Percentiles rank a stretch among this genome's conserved stretches.
These are phyloP conservation scores for Colletotrichum acutatum DNA, from an alignment of 2,329 filamentous ascomycete genomes.

Conservation along the genomic window DNA sequence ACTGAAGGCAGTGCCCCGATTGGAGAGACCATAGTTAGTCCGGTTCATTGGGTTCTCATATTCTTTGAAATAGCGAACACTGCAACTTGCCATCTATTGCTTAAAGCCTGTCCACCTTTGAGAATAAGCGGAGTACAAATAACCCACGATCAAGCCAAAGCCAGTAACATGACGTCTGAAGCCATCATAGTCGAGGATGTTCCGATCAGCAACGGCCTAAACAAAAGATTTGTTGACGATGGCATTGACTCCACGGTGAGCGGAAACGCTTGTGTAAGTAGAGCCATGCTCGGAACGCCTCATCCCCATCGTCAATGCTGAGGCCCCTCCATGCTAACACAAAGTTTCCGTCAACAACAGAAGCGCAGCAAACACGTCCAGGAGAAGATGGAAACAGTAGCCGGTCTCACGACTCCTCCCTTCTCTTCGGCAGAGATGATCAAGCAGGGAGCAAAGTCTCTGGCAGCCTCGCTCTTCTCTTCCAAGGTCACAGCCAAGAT, in stretches of 20 bases:
- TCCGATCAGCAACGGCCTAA: neutral
- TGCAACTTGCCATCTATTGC: neutral
- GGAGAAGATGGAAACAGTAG: neutral
- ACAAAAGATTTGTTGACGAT: neutral
- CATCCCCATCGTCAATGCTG: too few relatives aligned
- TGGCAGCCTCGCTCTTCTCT: conserved; percentile 19
- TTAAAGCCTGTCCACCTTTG: neutral
- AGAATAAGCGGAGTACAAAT: neutral
- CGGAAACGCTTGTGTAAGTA: neutral
- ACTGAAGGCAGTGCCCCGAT: neutral
- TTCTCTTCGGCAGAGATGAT: neutral
- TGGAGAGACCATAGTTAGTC: neutral
- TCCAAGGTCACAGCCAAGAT: conserved; percentile 21
- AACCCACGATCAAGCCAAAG: neutral
- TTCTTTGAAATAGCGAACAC: neutral
- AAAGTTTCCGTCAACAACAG: neutral
- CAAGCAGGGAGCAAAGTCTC: neutral
- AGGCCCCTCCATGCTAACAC: neutral
- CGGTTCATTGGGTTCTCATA: too few relatives aligned
- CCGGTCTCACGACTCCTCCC: conserved; percentile 4
- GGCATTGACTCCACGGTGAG: neutral
- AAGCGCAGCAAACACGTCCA: conserved; percentile 3
- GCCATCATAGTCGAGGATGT: neutral
- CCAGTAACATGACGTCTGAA: neutral
- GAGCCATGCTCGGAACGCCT: neutral